Percentiles rank a stretch among this genome's conserved stretches.
phyloP scores from a whole-genome alignment of 768 basidiomycete genomes.

The Clitopilus passeckerianus region DNA sequence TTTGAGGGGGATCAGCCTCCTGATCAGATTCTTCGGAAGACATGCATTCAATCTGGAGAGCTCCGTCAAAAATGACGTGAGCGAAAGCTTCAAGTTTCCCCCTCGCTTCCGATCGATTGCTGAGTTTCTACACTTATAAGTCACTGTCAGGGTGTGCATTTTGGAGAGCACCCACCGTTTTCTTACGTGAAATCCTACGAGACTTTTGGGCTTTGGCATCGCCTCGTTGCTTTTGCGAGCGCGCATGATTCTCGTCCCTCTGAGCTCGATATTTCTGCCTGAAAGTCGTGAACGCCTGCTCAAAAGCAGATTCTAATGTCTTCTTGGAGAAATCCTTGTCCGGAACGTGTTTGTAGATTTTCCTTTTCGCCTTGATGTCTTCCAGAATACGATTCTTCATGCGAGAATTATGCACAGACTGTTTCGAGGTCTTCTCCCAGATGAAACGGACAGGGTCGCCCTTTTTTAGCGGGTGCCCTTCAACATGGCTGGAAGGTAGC shows the following conservation, averaged over 20 bases:
- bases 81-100: constrained; percentile 48
- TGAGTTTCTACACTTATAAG: constrained; percentile 51
- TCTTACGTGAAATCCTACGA: constrained; percentile 56
- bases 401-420: constrained; percentile 66
- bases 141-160: constrained; percentile 2
- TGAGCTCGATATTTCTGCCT: constrained; percentile 65
- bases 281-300: constrained; percentile 66
- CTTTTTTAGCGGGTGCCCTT: constrained; percentile 39
- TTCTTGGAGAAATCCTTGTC: constrained; percentile 65
- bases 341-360: constrained; percentile 56
- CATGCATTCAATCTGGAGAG: constrained; percentile 72
- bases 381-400: constrained; percentile 64
- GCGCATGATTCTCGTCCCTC: constrained; percentile 40
- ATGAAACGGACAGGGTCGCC: constrained; percentile 68
- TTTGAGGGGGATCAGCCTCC: constrained; percentile 31
- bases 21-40: constrained; percentile 74
- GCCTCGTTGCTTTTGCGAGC: constrained; percentile 45
- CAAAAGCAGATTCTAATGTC: constrained; percentile 56
- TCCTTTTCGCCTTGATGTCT: constrained; percentile 54
- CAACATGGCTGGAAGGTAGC: constrained; percentile 57
- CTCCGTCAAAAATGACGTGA: constrained; percentile 64
- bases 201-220: constrained; percentile 58
- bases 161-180: constrained; percentile 41
- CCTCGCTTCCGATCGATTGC: constrained; percentile 56
- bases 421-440: constrained; percentile 74